phyloP scores from a whole-genome alignment of 306 rosid species.

The Cucurbita moschata region DNA sequence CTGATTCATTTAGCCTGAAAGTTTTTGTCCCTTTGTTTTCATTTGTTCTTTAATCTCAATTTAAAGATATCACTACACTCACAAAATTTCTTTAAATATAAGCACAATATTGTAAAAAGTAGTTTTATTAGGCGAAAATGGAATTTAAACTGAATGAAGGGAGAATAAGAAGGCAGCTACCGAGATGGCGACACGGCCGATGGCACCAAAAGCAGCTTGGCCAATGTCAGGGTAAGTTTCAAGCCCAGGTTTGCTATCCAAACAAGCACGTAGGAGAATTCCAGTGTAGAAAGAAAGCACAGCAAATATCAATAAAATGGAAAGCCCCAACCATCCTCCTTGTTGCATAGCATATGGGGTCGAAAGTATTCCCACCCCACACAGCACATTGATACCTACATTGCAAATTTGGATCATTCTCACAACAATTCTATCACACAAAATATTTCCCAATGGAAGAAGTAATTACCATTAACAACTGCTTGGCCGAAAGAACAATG shows the following conservation, averaged over 20 bases:
- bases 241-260: conserved; percentile 84
- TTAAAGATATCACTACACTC: too few relatives aligned
- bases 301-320: conserved; percentile 51
- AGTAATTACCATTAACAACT: conserved; percentile 52
- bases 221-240: conserved; percentile 99
- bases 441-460: too few relatives aligned
- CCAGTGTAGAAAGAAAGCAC: conserved; percentile 87
- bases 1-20: not conserved
- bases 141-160: too few relatives aligned
- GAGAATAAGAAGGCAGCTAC: conserved; percentile 20
- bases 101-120: too few relatives aligned
- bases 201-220: conserved; percentile 81
- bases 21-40: not conserved
- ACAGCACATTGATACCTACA: conserved; percentile 80
- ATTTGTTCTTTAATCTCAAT: too few relatives aligned
- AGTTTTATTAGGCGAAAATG: too few relatives aligned
- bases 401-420: not conserved
- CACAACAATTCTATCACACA: not conserved
- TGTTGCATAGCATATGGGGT: conserved; percentile 77
- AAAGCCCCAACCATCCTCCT: conserved; percentile 91
- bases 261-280: conserved; percentile 61
- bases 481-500: conserved; percentile 73
- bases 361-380: conserved; percentile 93
- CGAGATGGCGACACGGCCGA: conserved; percentile 67
- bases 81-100: too few relatives aligned